Conservation (phyloP, 140 eudicot genomes). For the Stevia rebaudiana region DNA sequence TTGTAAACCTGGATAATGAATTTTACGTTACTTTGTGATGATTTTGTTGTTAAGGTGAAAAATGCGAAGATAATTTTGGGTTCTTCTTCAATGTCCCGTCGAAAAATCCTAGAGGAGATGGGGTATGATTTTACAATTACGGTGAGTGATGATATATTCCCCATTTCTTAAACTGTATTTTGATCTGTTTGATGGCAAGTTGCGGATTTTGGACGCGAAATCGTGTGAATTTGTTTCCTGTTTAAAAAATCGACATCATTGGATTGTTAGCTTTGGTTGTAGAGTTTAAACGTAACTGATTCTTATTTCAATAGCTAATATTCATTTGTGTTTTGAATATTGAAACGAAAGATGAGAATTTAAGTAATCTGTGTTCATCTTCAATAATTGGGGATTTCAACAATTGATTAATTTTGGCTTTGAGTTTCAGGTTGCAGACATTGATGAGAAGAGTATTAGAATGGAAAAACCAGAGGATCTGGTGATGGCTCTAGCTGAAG, state of each 20-base stretch:
- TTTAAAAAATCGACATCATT: not conserved
- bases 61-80: constrained; percentile 65
- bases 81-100: constrained; percentile 75
- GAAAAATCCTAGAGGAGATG: constrained; percentile 60
- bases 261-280: not conserved
- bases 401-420: not conserved
- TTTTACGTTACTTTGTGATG: constrained; percentile 1
- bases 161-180: not conserved
- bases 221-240: no score
- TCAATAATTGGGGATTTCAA: not conserved
- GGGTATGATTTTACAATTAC: constrained; percentile 63
- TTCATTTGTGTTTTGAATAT: not conserved
- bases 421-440: constrained; percentile 62
- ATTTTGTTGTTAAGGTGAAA: constrained; percentile 22
- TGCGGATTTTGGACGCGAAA: no score
- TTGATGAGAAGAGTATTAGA: constrained; percentile 83
- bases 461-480: constrained; percentile 71
- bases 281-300: not conserved
- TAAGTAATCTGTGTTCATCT: not conserved
- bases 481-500: constrained; percentile 75
- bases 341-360: not conserved
- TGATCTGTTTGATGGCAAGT: no score
- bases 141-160: constrained; percentile 31
- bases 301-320: not conserved
- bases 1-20: not conserved